Base-by-base conservation (phyloP, 2,329 filamentous ascomycete species). In the Claviceps quebecensis region DNA sequence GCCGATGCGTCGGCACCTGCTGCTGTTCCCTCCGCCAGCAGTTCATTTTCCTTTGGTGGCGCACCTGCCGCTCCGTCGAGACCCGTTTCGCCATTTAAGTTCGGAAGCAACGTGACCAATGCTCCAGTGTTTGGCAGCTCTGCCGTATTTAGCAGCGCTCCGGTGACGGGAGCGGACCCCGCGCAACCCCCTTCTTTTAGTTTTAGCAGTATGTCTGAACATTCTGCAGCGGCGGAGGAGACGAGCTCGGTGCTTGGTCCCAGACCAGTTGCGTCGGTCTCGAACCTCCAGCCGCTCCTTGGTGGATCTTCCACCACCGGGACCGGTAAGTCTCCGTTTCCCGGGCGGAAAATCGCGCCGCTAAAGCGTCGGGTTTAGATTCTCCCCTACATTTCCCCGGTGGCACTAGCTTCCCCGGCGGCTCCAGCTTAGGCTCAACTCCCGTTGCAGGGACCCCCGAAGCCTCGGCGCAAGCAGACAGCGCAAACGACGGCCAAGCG, bases 401-500 rank as follows among this genome's bases (percentile, higher is more conserved):
- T 58, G 76, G 76, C 57, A 34, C 29, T 57, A 74, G 72, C 60
- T 71, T 80, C 62, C 76, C 75, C 57, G 76, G 75, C 59, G 76
- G 76, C 57, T 81, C 77, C 54, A 81, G 77, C 64, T 67, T 81
- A 65, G 77, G 76, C 49, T 80, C 76, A 39, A 81, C 77, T 56
- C 77, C 77, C 55, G 75, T 75, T 56, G 72, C 71, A 56, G 76
- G 76, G 57, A 80, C 77, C 48, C 77, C 77, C 55, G 77, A 81
- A 65, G 76, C 77, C 56, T 68, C 74, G 55, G 65, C 70, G 54
- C 67, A 70, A 54, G 64, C 67, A 57, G 70, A 72, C 58, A 68
- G 69, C 57, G 65, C 67, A 58, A 68, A 69, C 47, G 57, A 57
- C 40, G 61, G 54, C 41, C 63, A 49, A 5, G 39, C 65, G 26